Conservation (phyloP, 192 early-diverging fungal genomes). For the Mycoemilia scoparia region DNA sequence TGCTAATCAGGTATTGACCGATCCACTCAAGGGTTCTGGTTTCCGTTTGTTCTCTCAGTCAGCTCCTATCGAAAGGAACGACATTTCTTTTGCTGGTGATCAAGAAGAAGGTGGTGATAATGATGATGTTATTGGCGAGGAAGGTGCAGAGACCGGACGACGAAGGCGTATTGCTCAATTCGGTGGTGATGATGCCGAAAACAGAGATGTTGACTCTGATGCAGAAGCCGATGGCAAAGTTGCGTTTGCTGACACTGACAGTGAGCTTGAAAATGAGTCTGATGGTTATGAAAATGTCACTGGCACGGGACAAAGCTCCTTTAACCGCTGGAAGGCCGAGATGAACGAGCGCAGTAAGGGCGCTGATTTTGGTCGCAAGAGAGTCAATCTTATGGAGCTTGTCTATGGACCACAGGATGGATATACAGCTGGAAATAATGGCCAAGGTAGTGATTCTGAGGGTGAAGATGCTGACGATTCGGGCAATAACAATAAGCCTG, state of each 20-base stretch:
- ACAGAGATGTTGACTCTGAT: too few species aligned
- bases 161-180: background rate
- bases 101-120: conserved; percentile 4
- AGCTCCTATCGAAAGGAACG: conserved; percentile 12
- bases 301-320: background rate
- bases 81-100: conserved; percentile 9
- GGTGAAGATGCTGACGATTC: conserved; percentile 26
- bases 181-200: too few species aligned
- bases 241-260: conserved; percentile 1
- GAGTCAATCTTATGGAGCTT: conserved; percentile 72
- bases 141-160: background rate
- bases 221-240: conserved; percentile 11
- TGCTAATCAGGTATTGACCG: too few species aligned
- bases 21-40: conserved; percentile 35
- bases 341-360: background rate
- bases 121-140: conserved; percentile 1
- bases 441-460: conserved; percentile 16
- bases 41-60: conserved; percentile 53
- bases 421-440: conserved; percentile 4
- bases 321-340: background rate
- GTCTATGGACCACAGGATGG: conserved; percentile 61
- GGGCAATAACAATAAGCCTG: conserved; percentile 20
- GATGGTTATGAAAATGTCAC: conserved; percentile 2
- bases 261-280: conserved; percentile 3
- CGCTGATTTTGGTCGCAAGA: conserved; percentile 20